Percentiles rank a stretch among this genome's conserved stretches.
phyloP scores from a whole-genome alignment of 345 rosid species.

The Psidium guajava region DNA sequence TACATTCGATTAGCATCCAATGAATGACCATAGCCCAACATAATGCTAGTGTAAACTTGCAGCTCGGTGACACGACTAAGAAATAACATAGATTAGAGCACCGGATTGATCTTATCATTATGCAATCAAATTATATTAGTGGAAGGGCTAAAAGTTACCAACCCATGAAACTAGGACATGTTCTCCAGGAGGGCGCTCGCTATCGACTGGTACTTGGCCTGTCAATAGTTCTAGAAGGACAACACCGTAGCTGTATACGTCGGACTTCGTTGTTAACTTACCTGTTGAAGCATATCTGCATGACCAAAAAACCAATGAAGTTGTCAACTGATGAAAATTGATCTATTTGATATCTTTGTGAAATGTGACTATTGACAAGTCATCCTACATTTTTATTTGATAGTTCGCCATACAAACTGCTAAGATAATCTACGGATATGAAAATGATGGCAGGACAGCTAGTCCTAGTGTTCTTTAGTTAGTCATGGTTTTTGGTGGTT shows the following conservation, averaged over 20 bases:
- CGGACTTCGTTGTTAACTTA: slow-evolving; percentile 86
- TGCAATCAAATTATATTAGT: background rate
- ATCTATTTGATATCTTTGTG: background rate
- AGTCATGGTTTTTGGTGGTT: background rate
- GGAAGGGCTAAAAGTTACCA: slow-evolving; percentile 7
- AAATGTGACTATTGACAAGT: background rate
- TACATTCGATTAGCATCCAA: background rate
- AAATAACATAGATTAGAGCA: background rate
- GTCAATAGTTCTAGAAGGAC: slow-evolving; percentile 78
- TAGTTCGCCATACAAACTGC: background rate
- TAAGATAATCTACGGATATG: background rate
- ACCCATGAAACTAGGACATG: slow-evolving; percentile 92
- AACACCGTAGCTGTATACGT: slow-evolving; percentile 81
- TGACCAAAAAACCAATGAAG: background rate
- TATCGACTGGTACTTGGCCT: slow-evolving; percentile 69
- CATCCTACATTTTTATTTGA: background rate
- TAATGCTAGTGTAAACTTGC: background rate
- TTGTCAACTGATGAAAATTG: background rate
- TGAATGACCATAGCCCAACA: background rate
- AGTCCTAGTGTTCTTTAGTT: background rate
- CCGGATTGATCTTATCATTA: background rate
- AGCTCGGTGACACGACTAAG: background rate
- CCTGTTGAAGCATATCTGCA: slow-evolving; percentile 81
- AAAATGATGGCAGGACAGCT: background rate
- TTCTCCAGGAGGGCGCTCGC: slow-evolving; percentile 58